phyloP scores from a whole-genome alignment of 805 yeast genomes.

The Barnettozyma sp. region DNA sequence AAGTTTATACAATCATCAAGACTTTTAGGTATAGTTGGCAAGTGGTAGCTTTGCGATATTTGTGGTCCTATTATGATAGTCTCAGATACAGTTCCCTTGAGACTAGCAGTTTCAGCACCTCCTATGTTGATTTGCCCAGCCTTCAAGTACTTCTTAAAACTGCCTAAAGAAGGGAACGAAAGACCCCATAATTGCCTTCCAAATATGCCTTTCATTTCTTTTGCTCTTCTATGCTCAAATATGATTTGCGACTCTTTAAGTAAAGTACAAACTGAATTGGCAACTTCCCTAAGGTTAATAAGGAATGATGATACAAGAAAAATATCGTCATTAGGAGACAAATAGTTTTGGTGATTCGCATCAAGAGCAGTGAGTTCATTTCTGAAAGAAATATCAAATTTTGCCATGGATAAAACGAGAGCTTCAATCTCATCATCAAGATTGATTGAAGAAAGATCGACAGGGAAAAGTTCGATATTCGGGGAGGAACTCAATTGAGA shows the following conservation, averaged over 20 bases:
- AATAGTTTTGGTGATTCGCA: conserved; percentile 23
- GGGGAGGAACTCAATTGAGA: conserved; percentile 3
- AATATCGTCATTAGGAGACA: conserved; percentile 43
- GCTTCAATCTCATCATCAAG: conserved; percentile 23
- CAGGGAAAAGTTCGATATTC: conserved; percentile 14
- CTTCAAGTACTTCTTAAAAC: conserved; percentile 33
- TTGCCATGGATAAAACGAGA: conserved; percentile 28
- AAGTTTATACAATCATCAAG: conserved; percentile 2
- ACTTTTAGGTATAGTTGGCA: neutral
- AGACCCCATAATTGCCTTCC: conserved; percentile 41
- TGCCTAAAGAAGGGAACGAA: conserved; percentile 28
- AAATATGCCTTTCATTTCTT: conserved; percentile 30
- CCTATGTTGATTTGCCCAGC: conserved; percentile 18
- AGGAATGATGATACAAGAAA: conserved; percentile 43
- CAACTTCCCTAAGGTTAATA: conserved; percentile 38
- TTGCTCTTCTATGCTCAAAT: conserved; percentile 23
- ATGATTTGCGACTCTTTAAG: conserved; percentile 28
- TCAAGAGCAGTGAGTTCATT: conserved; percentile 28
- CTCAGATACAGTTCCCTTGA: conserved; percentile 30
- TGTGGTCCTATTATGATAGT: no score
- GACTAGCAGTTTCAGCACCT: conserved; percentile 31
- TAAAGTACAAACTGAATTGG: conserved; percentile 27
- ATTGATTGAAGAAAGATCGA: conserved; percentile 18
- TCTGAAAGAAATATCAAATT: conserved; percentile 30
- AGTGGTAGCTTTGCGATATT: neutral